Evolutionary conservation across 495 filamentous ascomycete species (phyloP), one percentile per base, ranked within the genome.

Genomic region (Tetracladium setigerum): DNA sequence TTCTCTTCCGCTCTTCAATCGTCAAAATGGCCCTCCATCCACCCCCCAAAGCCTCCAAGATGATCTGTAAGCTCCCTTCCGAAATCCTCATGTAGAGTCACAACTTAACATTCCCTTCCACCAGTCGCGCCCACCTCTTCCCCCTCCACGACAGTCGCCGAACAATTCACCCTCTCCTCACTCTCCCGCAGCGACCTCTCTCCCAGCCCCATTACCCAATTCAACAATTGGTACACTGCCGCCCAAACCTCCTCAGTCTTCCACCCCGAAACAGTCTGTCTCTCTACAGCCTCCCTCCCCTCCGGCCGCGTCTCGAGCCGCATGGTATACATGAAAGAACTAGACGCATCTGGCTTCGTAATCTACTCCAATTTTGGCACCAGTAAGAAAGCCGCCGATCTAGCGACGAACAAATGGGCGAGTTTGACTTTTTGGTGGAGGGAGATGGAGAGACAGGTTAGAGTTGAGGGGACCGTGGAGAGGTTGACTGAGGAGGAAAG

Each of bases 341-440:
- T 88, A 18, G 84, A 88, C 60, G 64, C 75, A 24, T 66, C 70
- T 4, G 90, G 89, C 11, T 98, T 95, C 65, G 86, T 95, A 19
- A 72, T 97, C 11, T 98, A 97, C 67, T 86, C 79, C 55, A 98
- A 97, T 62, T 94, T 87, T 74, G 89, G 74, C 24, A 96, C 84
- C 1, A 77, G 70, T 40, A 73, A 77, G 47, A 89, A 91, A 64
- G 73, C 80, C 5, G 52, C 58, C 11, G 86, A 91, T 62, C 64
- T 91, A 16, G 59, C 60, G 22, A 74, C 62, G 9, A 91, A 91
- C 56, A 73, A 74, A 11, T 77, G 76, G 54, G 86, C 82, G 8
- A 74, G 76, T 33, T 65, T 91, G 55, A 84, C 84, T 27, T 91
- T 91, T 61, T 89, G 81, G 77, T 89, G 73, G 77, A 65, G 68